Evolutionary conservation across 331 rosid genomes (phyloP).

Genomic region (Quercus lobata): DNA sequence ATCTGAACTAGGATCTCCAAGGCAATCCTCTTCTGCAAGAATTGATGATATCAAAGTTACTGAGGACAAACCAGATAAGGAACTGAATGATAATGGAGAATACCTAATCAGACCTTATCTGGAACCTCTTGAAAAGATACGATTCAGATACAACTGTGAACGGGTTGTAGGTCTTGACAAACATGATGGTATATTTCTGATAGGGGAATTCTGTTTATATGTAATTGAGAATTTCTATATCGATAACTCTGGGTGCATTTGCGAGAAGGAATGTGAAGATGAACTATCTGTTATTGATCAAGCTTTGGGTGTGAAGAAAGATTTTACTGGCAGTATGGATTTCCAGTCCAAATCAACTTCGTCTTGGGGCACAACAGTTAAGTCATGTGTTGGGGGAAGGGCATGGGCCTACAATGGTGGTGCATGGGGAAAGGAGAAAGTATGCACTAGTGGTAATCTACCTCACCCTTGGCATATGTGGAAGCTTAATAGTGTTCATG

Average conservation of each 20-base stretch:
- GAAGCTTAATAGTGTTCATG: conserved; percentile 98
- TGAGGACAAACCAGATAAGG: conserved; percentile 77
- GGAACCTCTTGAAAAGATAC: conserved; percentile 84
- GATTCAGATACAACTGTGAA: conserved; percentile 90
- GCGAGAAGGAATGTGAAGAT: conserved; percentile 85
- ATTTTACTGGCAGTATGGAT: conserved; percentile 57
- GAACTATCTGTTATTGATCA: conserved; percentile 95
- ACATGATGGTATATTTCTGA: conserved; percentile 97
- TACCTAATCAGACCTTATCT: conserved; percentile 91
- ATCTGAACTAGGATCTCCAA: conserved; percentile 83
- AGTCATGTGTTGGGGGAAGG: conserved; percentile 86
- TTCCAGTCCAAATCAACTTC: conserved; percentile 80
- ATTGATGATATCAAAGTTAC: conserved; percentile 54
- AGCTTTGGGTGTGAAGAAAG: conserved; percentile 98
- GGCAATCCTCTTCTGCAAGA: conserved; percentile 67
- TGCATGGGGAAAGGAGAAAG: conserved; percentile 99
- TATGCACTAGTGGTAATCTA: conserved; percentile 70
- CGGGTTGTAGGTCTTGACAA: conserved; percentile 97
- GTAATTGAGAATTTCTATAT: conserved; percentile 94
- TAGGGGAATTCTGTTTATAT: conserved; percentile 86
- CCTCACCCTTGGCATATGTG: conserved; percentile 98
- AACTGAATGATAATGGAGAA: conserved; percentile 86
- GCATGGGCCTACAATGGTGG: conserved; percentile 99
- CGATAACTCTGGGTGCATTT: conserved; percentile 82
- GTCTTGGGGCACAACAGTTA: conserved; percentile 60